Evolutionary conservation across 495 filamentous ascomycete genomes (phyloP).

Genomic region (Xylaria flabelliformis): DNA sequence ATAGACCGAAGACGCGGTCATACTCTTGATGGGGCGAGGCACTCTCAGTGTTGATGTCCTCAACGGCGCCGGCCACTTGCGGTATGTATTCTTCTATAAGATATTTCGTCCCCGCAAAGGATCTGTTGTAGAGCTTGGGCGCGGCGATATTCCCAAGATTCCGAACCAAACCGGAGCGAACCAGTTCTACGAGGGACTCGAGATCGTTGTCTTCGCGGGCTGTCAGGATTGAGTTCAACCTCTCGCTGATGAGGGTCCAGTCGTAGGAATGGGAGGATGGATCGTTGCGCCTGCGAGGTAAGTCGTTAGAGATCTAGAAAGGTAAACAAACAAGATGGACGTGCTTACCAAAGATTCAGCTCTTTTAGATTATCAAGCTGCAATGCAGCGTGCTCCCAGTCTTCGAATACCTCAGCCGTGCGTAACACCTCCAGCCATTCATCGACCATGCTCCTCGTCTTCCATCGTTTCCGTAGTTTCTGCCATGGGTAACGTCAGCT

Average conservation of each 20-base stretch:
- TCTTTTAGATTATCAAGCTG: constrained; percentile 79
- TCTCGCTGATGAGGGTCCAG: constrained; percentile 82
- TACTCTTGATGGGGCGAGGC: constrained; percentile 32
- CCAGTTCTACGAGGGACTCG: constrained; percentile 73
- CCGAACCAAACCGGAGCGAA: constrained; percentile 85
- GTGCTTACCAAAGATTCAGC: constrained; percentile 76
- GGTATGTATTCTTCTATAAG: constrained; percentile 92
- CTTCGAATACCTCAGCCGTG: constrained; percentile 72
- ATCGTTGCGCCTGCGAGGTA: constrained; percentile 71
- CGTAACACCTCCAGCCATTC: constrained; percentile 63
- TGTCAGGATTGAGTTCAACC: constrained; percentile 71
- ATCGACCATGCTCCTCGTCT: constrained; percentile 57
- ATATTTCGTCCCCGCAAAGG: constrained; percentile 88
- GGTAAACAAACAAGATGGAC: neutral
- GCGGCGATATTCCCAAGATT: constrained; percentile 91
- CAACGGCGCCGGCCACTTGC: constrained; percentile 78
- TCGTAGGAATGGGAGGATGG: constrained; percentile 84
- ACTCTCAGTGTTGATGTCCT: constrained; percentile 67
- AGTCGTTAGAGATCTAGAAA: constrained; percentile 3
- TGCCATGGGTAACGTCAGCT: constrained; percentile 36
- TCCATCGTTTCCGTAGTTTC: constrained; percentile 64
- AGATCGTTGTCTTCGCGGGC: constrained; percentile 81
- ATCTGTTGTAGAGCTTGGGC: constrained; percentile 81
- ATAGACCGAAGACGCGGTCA: constrained; percentile 64
- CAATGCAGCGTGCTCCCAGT: constrained; percentile 83